Evolutionary conservation across 768 basidiomycete species (phyloP).

Genomic region (Lentinula detonsa): DNA sequence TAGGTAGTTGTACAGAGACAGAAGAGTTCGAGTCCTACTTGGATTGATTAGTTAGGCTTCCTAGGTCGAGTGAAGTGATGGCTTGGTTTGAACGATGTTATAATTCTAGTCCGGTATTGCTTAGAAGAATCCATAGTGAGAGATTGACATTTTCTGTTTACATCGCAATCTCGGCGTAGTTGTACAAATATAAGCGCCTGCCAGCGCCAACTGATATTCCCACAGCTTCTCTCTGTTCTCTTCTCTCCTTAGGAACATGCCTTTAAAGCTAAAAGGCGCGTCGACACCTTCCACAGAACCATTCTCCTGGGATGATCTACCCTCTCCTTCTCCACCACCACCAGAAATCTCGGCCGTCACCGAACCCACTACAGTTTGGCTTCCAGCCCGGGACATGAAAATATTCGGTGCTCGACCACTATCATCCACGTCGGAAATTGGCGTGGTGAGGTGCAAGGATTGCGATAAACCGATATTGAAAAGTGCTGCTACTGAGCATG

Average conservation of each 20-base stretch:
- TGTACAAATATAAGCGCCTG: background rate
- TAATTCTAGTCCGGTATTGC: too few species aligned
- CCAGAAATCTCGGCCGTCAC: slow-evolving; percentile 38
- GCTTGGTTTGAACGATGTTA: too few species aligned
- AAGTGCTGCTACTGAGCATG: slow-evolving; percentile 70
- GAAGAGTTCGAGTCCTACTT: too few species aligned
- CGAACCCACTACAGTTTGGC: slow-evolving; percentile 80
- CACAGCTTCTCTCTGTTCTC: background rate
- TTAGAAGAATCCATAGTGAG: too few species aligned
- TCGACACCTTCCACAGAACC: background rate
- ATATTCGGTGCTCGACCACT: slow-evolving; percentile 78
- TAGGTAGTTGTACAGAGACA: too few species aligned
- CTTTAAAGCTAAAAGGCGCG: slow-evolving; percentile 5
- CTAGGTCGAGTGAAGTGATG: too few species aligned
- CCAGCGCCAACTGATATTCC: background rate
- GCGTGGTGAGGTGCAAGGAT: slow-evolving; percentile 70
- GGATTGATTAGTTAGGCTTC: too few species aligned
- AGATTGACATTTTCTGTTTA: too few species aligned
- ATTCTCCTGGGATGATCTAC: slow-evolving; percentile 1
- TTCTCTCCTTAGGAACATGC: background rate
- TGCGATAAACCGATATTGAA: slow-evolving; percentile 79
- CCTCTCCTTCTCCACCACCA: slow-evolving; percentile 26
- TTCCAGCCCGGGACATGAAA: slow-evolving; percentile 84
- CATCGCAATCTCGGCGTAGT: too few species aligned
- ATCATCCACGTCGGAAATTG: slow-evolving; percentile 48